phyloP scores from a whole-genome alignment of 2,329 filamentous ascomycete species.

The Lecanicillium sp. region DNA sequence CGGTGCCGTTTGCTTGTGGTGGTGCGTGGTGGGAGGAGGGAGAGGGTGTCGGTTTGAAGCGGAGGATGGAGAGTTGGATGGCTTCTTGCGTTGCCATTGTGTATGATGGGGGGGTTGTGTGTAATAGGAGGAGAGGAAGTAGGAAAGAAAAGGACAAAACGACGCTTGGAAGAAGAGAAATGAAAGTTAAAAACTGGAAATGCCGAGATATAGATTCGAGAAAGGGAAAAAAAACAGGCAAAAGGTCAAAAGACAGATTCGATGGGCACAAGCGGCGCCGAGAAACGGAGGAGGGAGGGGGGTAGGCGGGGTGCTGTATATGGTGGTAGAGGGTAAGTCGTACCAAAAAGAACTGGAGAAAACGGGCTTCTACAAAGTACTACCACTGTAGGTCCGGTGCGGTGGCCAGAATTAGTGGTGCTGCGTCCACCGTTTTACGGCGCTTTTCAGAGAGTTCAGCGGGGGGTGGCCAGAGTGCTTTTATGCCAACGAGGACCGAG shows the following conservation, averaged over 20 bases:
- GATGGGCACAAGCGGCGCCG: not conserved
- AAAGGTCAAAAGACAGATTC: not conserved
- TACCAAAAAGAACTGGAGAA: no score
- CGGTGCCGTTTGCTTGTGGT: no score
- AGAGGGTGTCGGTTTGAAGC: conserved; percentile 18
- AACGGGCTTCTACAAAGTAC: no score
- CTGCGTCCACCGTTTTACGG: no score
- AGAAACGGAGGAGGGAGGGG: not conserved
- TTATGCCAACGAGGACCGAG: no score
- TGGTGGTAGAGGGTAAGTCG: conserved; percentile 9
- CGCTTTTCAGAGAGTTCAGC: no score
- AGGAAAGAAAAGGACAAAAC: not conserved
- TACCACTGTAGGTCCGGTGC: no score
- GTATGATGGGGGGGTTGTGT: not conserved
- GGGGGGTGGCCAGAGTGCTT: no score
- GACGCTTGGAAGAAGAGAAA: no score
- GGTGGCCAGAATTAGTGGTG: no score
- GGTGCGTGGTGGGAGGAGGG: no score
- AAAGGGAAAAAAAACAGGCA: not conserved
- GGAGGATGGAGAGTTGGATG: conserved; percentile 23
- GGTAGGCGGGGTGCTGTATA: not conserved
- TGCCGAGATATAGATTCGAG: not conserved
- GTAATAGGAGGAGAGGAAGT: not conserved
- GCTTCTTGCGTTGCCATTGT: conserved; percentile 18
- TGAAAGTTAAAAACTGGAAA: not conserved